Conservation (phyloP, 176 grass and related monocot species). For the Aegilops speltoides region DNA sequence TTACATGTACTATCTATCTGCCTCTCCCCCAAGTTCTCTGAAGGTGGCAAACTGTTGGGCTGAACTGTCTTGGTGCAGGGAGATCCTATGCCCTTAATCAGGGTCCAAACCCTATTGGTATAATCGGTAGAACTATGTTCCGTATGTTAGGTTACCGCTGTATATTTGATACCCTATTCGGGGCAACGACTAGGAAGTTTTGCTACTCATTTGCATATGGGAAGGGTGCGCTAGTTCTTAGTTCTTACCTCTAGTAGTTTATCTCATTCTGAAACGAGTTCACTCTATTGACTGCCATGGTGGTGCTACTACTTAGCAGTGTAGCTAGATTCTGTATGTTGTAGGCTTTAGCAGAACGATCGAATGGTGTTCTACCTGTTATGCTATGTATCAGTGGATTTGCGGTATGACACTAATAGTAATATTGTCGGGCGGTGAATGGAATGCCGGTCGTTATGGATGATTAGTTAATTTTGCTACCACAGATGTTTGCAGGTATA, state of each 20-base stretch:
- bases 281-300: constrained; percentile 11
- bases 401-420: not conserved
- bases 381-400: not conserved
- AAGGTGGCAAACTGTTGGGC: constrained; percentile 27
- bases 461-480: not conserved
- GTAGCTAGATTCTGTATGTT: constrained; percentile 18
- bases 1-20: constrained; percentile 22
- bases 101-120: constrained; percentile 23
- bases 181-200: constrained; percentile 40
- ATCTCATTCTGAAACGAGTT: not conserved
- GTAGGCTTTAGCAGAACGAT: constrained; percentile 2
- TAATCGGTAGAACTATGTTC: constrained; percentile 34
- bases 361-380: not conserved
- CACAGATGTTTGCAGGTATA: not conserved
- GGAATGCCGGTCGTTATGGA: not conserved
- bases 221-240: constrained; percentile 11
- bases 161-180: constrained; percentile 35
- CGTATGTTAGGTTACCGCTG: constrained; percentile 9
- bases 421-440: not conserved
- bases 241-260: not conserved
- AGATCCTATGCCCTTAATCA: not conserved
- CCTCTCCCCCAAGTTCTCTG: constrained; percentile 23
- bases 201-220: constrained; percentile 23
- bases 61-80: constrained; percentile 3
- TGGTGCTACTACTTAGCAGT: not conserved